Percentiles rank a stretch among this genome's conserved stretches.
phyloP scores from a whole-genome alignment of 306 rosid genomes.

The Aeschynomene evenia region DNA sequence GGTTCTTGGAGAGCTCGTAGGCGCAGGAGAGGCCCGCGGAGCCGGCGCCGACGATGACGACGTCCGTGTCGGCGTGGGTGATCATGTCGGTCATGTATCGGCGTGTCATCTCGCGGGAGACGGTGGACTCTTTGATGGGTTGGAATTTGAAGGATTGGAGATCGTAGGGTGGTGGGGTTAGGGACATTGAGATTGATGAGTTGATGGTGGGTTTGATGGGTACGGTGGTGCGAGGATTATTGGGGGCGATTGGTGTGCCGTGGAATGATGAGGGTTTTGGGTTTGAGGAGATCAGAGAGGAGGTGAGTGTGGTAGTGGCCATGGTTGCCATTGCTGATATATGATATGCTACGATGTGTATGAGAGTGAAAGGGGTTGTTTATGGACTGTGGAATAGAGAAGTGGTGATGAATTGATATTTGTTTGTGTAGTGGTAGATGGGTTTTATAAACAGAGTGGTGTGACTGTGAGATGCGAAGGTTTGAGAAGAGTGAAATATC shows the following conservation, averaged over 20 bases:
- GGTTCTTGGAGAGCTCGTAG: constrained; percentile 88
- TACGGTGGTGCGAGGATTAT: background rate
- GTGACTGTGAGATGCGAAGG: background rate
- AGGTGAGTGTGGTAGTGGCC: constrained; percentile 39
- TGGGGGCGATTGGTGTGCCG: constrained; percentile 28
- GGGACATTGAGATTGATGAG: constrained; percentile 36
- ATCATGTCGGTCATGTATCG: constrained; percentile 96
- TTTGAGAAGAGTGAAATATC: constrained; percentile 18
- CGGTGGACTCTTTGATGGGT: constrained; percentile 69
- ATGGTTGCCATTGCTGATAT: constrained; percentile 43
- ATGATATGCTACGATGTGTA: background rate
- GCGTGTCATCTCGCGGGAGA: constrained; percentile 87
- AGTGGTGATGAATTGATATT: too few relatives aligned
- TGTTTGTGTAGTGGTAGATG: background rate
- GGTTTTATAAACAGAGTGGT: background rate
- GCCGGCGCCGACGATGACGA: constrained; percentile 81
- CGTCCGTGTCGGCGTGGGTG: constrained; percentile 90
- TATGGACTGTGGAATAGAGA: background rate
- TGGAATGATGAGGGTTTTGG: constrained; percentile 24
- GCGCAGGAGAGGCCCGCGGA: constrained; percentile 97
- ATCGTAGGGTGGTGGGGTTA: constrained; percentile 38
- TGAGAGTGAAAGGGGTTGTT: background rate
- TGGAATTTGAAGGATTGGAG: constrained; percentile 41
- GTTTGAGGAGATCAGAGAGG: constrained; percentile 2
- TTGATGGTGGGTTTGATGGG: constrained; percentile 22